Evolutionary conservation across 345 rosid genomes (phyloP).

Genomic region (Eucalyptus curtisii): DNA sequence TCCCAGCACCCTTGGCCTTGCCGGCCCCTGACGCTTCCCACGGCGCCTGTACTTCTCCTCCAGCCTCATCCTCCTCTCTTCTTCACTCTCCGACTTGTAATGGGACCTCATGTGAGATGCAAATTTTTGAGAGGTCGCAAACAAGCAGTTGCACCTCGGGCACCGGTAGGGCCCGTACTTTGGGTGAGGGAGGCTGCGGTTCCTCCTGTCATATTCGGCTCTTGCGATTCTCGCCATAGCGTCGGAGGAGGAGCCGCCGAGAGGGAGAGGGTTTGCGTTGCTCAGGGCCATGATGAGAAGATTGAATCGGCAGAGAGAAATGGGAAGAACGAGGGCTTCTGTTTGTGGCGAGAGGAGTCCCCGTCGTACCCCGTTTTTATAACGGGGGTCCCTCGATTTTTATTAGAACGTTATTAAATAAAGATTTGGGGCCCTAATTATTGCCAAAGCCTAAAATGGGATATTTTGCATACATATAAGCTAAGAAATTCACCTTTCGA

Average conservation of each 20-base stretch:
- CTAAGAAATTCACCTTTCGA: not conserved
- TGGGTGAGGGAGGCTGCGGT: constrained; percentile 6
- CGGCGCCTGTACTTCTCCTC: not conserved
- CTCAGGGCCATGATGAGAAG: not conserved
- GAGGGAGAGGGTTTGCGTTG: not conserved
- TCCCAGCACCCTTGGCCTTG: not conserved
- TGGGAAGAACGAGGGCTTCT: not conserved
- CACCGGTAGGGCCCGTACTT: constrained; percentile 17
- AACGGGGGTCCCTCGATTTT: not conserved
- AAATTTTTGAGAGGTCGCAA: not conserved
- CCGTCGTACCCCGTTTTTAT: not conserved
- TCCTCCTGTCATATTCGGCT: constrained; percentile 4
- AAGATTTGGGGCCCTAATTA: not conserved
- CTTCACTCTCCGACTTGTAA: constrained; percentile 4
- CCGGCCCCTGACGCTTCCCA: not conserved
- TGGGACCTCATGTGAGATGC: constrained; percentile 15
- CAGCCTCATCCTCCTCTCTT: constrained; percentile 2
- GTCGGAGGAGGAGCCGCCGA: not conserved
- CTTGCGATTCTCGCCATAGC: not conserved
- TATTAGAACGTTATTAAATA: not conserved
- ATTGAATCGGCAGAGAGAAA: not conserved
- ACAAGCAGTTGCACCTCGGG: constrained; percentile 4
- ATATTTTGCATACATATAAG: not conserved
- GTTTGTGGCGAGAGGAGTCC: not conserved
- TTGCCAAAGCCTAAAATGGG: not conserved